These are phyloP conservation scores for Auriscalpium vulgare DNA, from an alignment of 768 basidiomycete species.

Conservation along the genomic window DNA sequence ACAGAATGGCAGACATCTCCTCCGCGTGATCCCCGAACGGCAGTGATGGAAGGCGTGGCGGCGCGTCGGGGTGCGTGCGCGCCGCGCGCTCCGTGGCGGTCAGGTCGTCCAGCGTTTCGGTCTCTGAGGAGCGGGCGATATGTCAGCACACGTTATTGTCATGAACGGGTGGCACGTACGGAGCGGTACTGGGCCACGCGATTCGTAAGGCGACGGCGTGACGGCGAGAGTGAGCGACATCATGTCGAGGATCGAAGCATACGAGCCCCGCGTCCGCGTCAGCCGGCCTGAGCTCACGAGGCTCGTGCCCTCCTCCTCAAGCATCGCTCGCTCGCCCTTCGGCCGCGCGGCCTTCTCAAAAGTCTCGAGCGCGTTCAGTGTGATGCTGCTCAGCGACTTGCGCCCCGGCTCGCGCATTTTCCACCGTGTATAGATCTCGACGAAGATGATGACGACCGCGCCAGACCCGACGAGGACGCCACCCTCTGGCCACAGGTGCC, in stretches of 20 bases:
- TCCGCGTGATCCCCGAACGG: constrained; percentile 70
- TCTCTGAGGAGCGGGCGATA: constrained; percentile 31
- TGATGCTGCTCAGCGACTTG: constrained; percentile 44
- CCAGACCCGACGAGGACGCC: constrained; percentile 53
- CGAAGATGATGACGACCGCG: constrained; percentile 42
- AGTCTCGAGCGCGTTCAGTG: constrained; percentile 47
- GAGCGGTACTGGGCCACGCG: constrained; percentile 57
- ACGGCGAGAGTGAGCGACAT: constrained; percentile 75
- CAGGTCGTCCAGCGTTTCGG: constrained; percentile 75
- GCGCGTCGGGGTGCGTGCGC: constrained; percentile 70
- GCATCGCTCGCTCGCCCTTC: constrained; percentile 21
- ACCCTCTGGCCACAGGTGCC: constrained; percentile 66
- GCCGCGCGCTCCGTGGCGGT: constrained; percentile 73
- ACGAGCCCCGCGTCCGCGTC: constrained; percentile 53
- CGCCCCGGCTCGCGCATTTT: constrained; percentile 43
- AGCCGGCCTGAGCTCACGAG: constrained; percentile 31
- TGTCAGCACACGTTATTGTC: background rate
- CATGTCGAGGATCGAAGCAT: constrained; percentile 80
- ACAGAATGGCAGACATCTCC: constrained; percentile 70
- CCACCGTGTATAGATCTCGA: constrained; percentile 50
- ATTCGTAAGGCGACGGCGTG: constrained; percentile 49
- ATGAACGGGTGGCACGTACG: constrained; percentile 34
- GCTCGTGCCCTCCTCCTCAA: constrained; percentile 46
- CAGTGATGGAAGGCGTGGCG: constrained; percentile 60
- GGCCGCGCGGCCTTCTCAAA: constrained; percentile 41